phyloP scores from a whole-genome alignment of 148 eudicot species.

The Fagopyrum homotropicum region DNA sequence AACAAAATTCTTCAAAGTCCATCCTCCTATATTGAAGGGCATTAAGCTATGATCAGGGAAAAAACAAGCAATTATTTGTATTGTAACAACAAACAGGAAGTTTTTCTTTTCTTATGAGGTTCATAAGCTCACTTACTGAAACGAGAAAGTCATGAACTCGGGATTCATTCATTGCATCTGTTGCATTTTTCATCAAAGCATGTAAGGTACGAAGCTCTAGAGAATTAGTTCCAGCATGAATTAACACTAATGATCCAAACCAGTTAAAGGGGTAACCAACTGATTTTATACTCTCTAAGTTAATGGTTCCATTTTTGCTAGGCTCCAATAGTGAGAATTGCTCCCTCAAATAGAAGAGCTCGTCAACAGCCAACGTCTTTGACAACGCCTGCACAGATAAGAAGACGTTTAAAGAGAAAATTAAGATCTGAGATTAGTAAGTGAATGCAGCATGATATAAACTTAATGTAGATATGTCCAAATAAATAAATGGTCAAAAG shows the following conservation, averaged over 20 bases:
- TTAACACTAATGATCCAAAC: background rate
- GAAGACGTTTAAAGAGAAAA: background rate
- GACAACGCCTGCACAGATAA: constrained; percentile 42
- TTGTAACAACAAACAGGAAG: background rate
- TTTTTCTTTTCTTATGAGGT: background rate
- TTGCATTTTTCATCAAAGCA: constrained; percentile 40
- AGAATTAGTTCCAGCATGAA: no score
- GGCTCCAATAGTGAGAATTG: constrained; percentile 46
- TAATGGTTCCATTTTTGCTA: constrained; percentile 32
- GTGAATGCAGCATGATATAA: background rate
- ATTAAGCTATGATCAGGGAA: constrained; percentile 34
- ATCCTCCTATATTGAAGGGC: constrained; percentile 47
- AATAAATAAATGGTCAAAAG: no score
- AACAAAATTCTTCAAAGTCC: constrained; percentile 57
- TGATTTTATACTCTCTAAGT: constrained; percentile 33
- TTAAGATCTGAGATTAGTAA: background rate
- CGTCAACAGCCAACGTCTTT: constrained; percentile 39
- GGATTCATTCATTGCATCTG: constrained; percentile 52
- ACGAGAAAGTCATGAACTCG: constrained; percentile 35
- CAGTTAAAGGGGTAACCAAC: constrained; percentile 16
- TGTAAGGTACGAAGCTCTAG: constrained; percentile 24
- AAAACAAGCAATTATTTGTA: background rate
- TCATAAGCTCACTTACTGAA: constrained; percentile 22
- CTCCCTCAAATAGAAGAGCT: constrained; percentile 43
- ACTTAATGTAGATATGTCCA: no score